These are phyloP conservation scores for Curvularia eragrostidis DNA, from an alignment of 2,329 filamentous ascomycete species.

Conservation along the genomic window DNA sequence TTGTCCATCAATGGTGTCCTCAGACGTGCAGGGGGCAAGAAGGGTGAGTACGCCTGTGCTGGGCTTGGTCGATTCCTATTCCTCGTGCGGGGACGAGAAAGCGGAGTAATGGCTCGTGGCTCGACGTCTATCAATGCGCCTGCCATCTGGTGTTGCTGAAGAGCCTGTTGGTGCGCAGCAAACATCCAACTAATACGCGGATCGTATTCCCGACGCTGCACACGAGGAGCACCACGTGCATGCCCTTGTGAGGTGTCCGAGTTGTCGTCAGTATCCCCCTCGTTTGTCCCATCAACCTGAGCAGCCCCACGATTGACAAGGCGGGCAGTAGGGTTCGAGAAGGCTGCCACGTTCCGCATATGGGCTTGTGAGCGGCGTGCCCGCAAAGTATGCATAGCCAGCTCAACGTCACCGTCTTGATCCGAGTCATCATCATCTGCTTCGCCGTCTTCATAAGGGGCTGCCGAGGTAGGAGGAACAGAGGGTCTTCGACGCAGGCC, in stretches of 20 bases:
- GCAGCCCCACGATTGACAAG: conserved; percentile 36
- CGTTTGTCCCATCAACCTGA: conserved; percentile 33
- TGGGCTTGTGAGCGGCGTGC: conserved; percentile 45
- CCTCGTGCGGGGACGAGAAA: conserved; percentile 49
- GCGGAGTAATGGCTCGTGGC: conserved; percentile 48
- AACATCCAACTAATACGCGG: conserved; percentile 53
- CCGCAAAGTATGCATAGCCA: conserved; percentile 46
- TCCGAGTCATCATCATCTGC: conserved; percentile 54
- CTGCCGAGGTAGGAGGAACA: conserved; percentile 43
- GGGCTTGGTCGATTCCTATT: conserved; percentile 50
- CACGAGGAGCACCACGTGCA: conserved; percentile 30
- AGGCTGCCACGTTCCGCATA: conserved; percentile 39
- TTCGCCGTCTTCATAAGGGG: conserved; percentile 51
- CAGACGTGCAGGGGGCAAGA: conserved; percentile 43
- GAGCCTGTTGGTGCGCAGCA: conserved; percentile 49
- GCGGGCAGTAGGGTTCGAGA: conserved; percentile 32
- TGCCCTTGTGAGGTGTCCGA: conserved; percentile 49
- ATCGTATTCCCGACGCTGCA: conserved; percentile 47
- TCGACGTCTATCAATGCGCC: conserved; percentile 47
- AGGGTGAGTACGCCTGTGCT: conserved; percentile 46
- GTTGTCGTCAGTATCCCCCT: conserved; percentile 49
- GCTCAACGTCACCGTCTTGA: conserved; percentile 47
- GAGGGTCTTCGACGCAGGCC: conserved; percentile 50
- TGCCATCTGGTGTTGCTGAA: conserved; percentile 44
- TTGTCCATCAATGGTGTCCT: conserved; percentile 46